phyloP scores from a whole-genome alignment of 2,329 filamentous ascomycete species.

The Xylaria arbuscula region DNA sequence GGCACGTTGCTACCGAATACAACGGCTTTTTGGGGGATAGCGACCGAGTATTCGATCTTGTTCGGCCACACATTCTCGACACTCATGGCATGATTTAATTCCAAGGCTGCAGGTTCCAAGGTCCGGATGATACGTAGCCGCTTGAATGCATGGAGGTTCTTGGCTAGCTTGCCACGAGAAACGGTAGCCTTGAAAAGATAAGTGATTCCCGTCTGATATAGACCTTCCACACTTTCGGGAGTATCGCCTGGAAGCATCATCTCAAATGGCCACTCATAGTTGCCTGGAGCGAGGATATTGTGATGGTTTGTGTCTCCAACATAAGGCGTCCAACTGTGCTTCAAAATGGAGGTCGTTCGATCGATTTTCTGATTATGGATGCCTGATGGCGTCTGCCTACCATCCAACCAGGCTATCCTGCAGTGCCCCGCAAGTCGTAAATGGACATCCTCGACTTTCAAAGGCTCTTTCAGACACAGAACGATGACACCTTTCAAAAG shows the following conservation, averaged over 20 bases:
- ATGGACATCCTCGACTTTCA: conserved; percentile 79
- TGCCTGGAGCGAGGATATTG: conserved; percentile 73
- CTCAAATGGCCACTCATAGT: conserved; percentile 87
- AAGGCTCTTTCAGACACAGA: conserved; percentile 74
- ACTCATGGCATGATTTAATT: conserved; percentile 88
- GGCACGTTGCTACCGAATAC: conserved; percentile 90
- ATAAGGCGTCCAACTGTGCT: conserved; percentile 77
- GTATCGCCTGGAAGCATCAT: conserved; percentile 76
- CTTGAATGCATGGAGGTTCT: conserved; percentile 85
- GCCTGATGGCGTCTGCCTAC: conserved; percentile 62
- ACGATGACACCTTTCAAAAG: conserved; percentile 79
- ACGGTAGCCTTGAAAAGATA: conserved; percentile 94
- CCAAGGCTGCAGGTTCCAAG: conserved; percentile 78
- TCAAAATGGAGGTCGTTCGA: conserved; percentile 69
- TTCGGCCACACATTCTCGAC: conserved; percentile 98
- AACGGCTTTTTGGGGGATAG: conserved; percentile 92
- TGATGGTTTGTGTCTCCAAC: conserved; percentile 66
- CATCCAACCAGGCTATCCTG: conserved; percentile 71
- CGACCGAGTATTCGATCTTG: conserved; percentile 95
- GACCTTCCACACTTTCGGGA: conserved; percentile 90
- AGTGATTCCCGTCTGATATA: conserved; percentile 85
- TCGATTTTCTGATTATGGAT: conserved; percentile 70
- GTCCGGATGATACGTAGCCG: conserved; percentile 82
- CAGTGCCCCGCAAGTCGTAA: conserved; percentile 77
- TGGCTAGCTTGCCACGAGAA: conserved; percentile 85